phyloP scores from a whole-genome alignment of 306 rosid genomes.

The Quillaja saponaria region DNA sequence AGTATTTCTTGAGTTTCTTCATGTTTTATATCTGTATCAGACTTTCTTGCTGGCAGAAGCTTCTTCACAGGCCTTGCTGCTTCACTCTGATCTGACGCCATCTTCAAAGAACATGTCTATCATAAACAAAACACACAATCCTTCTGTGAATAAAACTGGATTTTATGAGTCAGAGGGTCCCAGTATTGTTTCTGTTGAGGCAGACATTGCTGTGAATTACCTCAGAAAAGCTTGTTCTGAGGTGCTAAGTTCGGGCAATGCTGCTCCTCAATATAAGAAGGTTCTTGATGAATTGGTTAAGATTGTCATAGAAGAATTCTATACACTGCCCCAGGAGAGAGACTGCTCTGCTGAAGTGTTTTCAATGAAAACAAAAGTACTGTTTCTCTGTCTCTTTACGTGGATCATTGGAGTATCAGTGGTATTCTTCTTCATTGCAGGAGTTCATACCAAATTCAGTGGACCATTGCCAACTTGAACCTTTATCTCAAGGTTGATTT shows the following conservation, averaged over 20 bases:
- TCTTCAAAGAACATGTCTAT: constrained; percentile 8
- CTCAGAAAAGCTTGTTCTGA: constrained; percentile 38
- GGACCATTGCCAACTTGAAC: constrained; percentile 61
- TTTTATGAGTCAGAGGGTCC: not conserved
- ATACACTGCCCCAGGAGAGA: constrained; percentile 36
- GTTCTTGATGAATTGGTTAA: constrained; percentile 50
- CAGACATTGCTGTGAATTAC: constrained; percentile 37
- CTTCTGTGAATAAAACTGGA: not conserved
- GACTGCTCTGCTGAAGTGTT: constrained; percentile 32
- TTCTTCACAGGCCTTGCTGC: constrained; percentile 3
- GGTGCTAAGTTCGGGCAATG: constrained; percentile 34
- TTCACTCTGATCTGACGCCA: constrained; percentile 8
- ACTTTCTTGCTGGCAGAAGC: constrained; percentile 16
- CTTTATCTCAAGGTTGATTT: constrained; percentile 13
- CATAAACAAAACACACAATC: not conserved
- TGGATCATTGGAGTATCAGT: constrained; percentile 46
- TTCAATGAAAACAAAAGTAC: constrained; percentile 33
- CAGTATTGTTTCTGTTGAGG: constrained; percentile 29
- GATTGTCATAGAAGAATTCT: constrained; percentile 40
- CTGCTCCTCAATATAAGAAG: constrained; percentile 50
- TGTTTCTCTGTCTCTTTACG: constrained; percentile 38
- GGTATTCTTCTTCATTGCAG: constrained; percentile 41
- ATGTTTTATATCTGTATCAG: constrained; percentile 20
- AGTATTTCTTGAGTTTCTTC: not conserved
- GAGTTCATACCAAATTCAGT: constrained; percentile 13